Conservation (phyloP, 208 protist genomes). For the Zelonia costaricensis region DNA sequence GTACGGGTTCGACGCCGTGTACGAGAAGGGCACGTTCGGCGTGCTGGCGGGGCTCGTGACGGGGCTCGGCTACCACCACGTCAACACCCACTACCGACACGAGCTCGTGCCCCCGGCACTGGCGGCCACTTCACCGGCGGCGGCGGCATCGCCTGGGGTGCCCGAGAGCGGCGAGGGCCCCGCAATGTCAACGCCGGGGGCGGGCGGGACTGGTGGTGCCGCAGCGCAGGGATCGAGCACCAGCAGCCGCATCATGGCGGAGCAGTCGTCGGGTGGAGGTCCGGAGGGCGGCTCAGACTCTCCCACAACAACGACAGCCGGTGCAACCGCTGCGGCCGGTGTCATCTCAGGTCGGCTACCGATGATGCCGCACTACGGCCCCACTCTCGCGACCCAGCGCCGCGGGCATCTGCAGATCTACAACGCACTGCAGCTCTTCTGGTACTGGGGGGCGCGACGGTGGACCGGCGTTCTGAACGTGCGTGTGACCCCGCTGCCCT, state of each 20-base stretch:
- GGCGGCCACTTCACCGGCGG: too few relatives aligned
- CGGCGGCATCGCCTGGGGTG: neutral
- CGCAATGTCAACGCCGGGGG: neutral
- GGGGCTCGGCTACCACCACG: slow-evolving; percentile 29
- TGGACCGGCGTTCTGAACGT: slow-evolving; percentile 32
- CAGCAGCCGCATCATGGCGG: too few relatives aligned
- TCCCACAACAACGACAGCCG: too few relatives aligned
- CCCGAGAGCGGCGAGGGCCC: neutral
- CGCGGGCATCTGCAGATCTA: slow-evolving; percentile 14
- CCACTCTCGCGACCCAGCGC: slow-evolving; percentile 13
- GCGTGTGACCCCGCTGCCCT: slow-evolving; percentile 16
- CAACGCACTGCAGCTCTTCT: slow-evolving; percentile 26
- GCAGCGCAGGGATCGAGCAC: too few relatives aligned
- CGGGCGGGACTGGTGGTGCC: too few relatives aligned
- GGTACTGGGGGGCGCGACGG: slow-evolving; percentile 31
- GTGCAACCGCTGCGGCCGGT: too few relatives aligned
- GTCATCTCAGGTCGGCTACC: too few relatives aligned
- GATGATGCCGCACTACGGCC: neutral
- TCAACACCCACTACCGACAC: slow-evolving; percentile 15
- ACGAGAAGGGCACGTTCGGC: slow-evolving; percentile 39
- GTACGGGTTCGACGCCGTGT: slow-evolving; percentile 41
- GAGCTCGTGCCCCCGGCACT: slow-evolving; percentile 3
- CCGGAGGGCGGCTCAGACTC: too few relatives aligned
- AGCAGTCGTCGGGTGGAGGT: too few relatives aligned
- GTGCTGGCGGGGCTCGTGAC: slow-evolving; percentile 45